These are phyloP conservation scores for Penicillium sp. DNA, from an alignment of 2,329 filamentous ascomycete genomes.

Conservation along the genomic window DNA sequence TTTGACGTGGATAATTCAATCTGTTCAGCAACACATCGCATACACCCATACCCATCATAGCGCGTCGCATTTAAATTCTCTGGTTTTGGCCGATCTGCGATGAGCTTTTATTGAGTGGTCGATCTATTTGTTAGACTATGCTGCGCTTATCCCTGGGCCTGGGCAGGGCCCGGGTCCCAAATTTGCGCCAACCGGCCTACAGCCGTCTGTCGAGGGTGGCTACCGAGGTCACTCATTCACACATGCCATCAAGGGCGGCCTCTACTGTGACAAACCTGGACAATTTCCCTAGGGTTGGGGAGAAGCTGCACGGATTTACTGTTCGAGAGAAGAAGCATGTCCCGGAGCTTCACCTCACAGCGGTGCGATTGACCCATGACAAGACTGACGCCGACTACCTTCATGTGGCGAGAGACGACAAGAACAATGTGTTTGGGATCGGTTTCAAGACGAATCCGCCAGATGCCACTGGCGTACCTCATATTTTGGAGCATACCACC, in stretches of 20 bases:
- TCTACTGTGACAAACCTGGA: constrained; percentile 72
- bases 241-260: constrained; percentile 24
- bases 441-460: constrained; percentile 99
- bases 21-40: no score
- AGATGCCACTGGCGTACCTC: constrained; percentile 91
- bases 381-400: constrained; percentile 95
- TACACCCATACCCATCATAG: no score
- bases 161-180: constrained; percentile 26
- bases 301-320: constrained; percentile 90
- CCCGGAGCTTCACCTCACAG: constrained; percentile 88
- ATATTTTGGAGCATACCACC: constrained; percentile 97
- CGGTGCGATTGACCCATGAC: constrained; percentile 85
- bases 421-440: constrained; percentile 99
- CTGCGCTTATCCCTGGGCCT: constrained; percentile 32
- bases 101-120: no score
- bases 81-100: no score
- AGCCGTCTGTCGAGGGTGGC: constrained; percentile 20
- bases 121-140: constrained; percentile 24
- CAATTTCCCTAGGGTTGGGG: constrained; percentile 72
- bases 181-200: constrained; percentile 19
- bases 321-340: constrained; percentile 85
- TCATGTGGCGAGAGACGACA: constrained; percentile 89
- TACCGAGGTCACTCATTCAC: constrained; percentile 16
- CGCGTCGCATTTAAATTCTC: no score
- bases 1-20: no score